Base-by-base conservation (phyloP, 2,329 filamentous ascomycete species). In the Pseudogymnoascus sp. region DNA sequence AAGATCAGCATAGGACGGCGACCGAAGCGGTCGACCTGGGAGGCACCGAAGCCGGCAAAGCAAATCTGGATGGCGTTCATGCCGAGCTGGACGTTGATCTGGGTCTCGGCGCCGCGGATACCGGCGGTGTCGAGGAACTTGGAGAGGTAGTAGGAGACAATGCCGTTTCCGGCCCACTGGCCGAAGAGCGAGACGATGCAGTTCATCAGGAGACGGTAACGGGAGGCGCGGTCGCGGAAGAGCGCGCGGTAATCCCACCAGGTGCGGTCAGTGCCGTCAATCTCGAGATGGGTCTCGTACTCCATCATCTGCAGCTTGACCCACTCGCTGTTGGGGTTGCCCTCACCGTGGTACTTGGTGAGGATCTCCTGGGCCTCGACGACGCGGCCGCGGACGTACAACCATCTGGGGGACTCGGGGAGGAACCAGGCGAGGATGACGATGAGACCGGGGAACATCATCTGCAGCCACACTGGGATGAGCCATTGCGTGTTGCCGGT, bases 361-460 rank as follows among this genome's bases (percentile, higher is more conserved):
- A 88, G 77, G 10, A 81, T 80, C 1, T 76, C 75, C n/a, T 80
- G 74, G 0, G 83, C 81, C 62, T 83, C 76, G 4, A 83, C 80
- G 14, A 77, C 74, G 38, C 81, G 79, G 65, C 81, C 78, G 64
- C 84, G 80, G 63, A 80, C 79, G 63, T 85, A 82, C 21, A 86
- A 75, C 84, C 84, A 87, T 64, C 85, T 74, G 1, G 85, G 85
- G 2, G 82, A 85, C 68, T 88, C 85, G 0, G 86, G 85, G 0
- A 87, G 74, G 67, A 85, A 78, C 63, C 79, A 83, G 4, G 80
- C 76, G 19, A 77, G 76, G 10, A 79, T 19, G 8, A 79, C 73
- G 44, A 85, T 79, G 24, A 84, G 66, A 0, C 72, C 72, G 3
- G 77, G 72, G 50, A 77, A 79, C 62, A 80, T 72, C 56, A 78